phyloP scores from a whole-genome alignment of 352 stramenopile genomes.

The Globisporangium megalacanthum region DNA sequence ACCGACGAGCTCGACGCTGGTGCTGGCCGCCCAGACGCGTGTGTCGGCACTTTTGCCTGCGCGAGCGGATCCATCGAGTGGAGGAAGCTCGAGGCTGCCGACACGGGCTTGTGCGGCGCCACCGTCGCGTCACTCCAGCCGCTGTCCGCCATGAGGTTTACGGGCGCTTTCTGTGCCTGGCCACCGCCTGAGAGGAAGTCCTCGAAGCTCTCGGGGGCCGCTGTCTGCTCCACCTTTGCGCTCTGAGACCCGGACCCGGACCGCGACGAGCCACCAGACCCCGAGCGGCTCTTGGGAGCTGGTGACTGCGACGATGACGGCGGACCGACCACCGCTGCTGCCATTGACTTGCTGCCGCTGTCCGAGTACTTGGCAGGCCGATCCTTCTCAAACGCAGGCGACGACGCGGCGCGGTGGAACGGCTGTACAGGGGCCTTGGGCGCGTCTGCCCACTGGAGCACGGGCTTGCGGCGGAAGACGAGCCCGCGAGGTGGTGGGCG shows the following conservation, averaged over 20 bases:
- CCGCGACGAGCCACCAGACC: constrained; percentile 24
- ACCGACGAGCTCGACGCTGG: constrained; percentile 6
- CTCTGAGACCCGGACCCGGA: constrained; percentile 20
- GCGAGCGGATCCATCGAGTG: constrained; percentile 68
- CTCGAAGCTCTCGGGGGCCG: constrained; percentile 46
- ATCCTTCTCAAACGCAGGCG: constrained; percentile 37
- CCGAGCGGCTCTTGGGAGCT: background rate
- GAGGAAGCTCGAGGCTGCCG: constrained; percentile 38
- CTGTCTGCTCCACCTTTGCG: constrained; percentile 16
- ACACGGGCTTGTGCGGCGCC: constrained; percentile 21
- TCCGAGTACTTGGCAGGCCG: constrained; percentile 70
- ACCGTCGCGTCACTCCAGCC: constrained; percentile 33
- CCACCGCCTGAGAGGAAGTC: constrained; percentile 67
- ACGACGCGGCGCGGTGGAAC: constrained; percentile 43
- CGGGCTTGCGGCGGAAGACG: constrained; percentile 67
- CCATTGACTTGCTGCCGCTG: constrained; percentile 5
- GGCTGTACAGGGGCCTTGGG: constrained; percentile 22
- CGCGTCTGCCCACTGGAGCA: constrained; percentile 51
- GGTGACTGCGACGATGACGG: constrained; percentile 2
- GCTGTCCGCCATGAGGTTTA: constrained; percentile 74
- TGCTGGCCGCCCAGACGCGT: constrained; percentile 9
- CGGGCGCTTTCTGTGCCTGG: constrained; percentile 20
- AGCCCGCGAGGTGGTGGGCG: constrained; percentile 51
- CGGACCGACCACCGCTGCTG: background rate
- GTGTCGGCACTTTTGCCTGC: constrained; percentile 23